Evolutionary conservation across 441 rosid genomes (phyloP).

Genomic region (Adansonia grandidieri): DNA sequence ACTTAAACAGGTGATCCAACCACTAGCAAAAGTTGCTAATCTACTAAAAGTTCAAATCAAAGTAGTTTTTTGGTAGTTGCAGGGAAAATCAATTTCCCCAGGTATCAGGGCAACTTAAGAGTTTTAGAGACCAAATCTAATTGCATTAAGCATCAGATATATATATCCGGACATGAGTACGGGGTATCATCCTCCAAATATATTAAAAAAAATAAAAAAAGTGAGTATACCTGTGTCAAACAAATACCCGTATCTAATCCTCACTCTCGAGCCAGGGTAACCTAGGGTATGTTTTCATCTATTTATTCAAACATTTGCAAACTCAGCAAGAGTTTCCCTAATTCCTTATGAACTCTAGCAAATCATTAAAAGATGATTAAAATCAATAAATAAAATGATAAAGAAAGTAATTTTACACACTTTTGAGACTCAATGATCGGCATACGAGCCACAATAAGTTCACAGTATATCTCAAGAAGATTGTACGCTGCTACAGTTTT

Average conservation of each 20-base stretch:
- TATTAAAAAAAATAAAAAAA: no score
- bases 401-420: conserved; percentile 42
- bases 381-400: not conserved
- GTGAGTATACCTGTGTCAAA: no score
- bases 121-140: not conserved
- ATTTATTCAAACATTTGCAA: not conserved
- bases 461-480: conserved; percentile 84
- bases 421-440: conserved; percentile 86
- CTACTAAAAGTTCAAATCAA: not conserved
- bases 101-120: not conserved
- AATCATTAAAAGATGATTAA: not conserved
- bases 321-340: conserved; percentile 9
- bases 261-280: no score
- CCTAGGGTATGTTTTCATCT: not conserved
- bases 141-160: not conserved
- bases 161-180: no score
- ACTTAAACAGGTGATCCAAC: not conserved
- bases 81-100: not conserved
- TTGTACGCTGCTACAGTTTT: conserved; percentile 90
- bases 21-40: not conserved
- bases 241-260: no score
- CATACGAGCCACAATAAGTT: conserved; percentile 79
- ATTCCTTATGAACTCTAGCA: not conserved
- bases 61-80: not conserved
- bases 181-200: no score